These are phyloP conservation scores for Corylus avellana DNA, from an alignment of 306 rosid species.

Conservation along the genomic window DNA sequence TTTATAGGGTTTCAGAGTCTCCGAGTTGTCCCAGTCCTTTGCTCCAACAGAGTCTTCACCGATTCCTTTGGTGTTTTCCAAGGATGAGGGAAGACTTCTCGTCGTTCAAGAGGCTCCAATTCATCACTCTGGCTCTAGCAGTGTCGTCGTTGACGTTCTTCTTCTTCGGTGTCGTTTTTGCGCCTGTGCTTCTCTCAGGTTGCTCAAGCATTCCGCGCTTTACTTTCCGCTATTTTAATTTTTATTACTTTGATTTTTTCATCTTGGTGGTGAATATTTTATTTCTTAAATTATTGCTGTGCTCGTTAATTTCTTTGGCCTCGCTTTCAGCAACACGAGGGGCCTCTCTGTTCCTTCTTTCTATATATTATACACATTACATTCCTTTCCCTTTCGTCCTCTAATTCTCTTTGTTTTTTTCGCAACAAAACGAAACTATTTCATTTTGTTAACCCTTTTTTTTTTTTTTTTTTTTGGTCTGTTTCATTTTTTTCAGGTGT, in stretches of 20 bases:
- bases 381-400: neutral
- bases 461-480: neutral
- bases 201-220: neutral
- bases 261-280: neutral
- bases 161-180: constrained; percentile 17
- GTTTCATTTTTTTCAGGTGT: constrained; percentile 27
- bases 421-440: neutral
- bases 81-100: neutral
- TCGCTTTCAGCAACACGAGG: constrained; percentile 24
- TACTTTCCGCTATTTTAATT: neutral
- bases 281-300: neutral
- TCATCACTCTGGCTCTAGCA: neutral
- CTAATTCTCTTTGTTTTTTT: neutral
- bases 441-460: neutral
- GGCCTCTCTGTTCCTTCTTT: constrained; percentile 1
- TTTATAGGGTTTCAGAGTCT: neutral
- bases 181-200: constrained; percentile 38
- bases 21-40: neutral
- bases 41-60: neutral
- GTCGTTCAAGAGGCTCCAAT: neutral
- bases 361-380: neutral
- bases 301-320: neutral
- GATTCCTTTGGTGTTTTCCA: neutral
- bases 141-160: constrained; percentile 13
- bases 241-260: neutral